Conservation (phyloP, 2,329 filamentous ascomycete species). For the Ascochyta lentis region DNA sequence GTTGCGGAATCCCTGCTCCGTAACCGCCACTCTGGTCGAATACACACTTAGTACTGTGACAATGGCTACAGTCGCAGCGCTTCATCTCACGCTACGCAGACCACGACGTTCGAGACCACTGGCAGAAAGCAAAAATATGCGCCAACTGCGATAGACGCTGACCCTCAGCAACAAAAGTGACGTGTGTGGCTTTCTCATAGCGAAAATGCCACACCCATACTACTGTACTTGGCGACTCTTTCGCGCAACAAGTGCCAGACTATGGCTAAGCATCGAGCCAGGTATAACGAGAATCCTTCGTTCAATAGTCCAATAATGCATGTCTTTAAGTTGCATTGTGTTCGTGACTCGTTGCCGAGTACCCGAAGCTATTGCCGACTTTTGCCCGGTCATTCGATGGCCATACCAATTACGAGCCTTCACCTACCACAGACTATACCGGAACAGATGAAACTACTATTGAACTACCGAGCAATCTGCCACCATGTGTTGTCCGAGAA, state of each 20-base stretch:
- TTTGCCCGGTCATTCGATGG: conserved; percentile 13
- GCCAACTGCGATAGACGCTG: conserved; percentile 4
- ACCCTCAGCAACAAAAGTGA: conserved; percentile 6
- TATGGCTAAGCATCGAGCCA: background rate
- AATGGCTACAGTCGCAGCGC: background rate
- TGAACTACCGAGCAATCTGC: background rate
- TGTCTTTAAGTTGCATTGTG: background rate
- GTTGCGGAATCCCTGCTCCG: conserved; percentile 21
- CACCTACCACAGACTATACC: conserved; percentile 1
- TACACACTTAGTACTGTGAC: background rate
- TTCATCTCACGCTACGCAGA: background rate
- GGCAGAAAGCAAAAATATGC: background rate
- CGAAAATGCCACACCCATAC: background rate
- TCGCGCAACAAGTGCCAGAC: background rate
- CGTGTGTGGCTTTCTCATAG: conserved; percentile 7
- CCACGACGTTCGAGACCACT: conserved; percentile 6
- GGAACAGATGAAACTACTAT: background rate
- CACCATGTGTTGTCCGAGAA: conserved; percentile 2
- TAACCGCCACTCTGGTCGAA: conserved; percentile 1
- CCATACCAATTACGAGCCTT: background rate
- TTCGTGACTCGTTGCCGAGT: conserved; percentile 7
- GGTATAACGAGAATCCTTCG: background rate
- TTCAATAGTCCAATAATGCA: background rate
- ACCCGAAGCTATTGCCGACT: conserved; percentile 11
- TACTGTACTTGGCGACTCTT: background rate